Base-by-base conservation (phyloP, 148 eudicot species). In the Cornus controversa region DNA sequence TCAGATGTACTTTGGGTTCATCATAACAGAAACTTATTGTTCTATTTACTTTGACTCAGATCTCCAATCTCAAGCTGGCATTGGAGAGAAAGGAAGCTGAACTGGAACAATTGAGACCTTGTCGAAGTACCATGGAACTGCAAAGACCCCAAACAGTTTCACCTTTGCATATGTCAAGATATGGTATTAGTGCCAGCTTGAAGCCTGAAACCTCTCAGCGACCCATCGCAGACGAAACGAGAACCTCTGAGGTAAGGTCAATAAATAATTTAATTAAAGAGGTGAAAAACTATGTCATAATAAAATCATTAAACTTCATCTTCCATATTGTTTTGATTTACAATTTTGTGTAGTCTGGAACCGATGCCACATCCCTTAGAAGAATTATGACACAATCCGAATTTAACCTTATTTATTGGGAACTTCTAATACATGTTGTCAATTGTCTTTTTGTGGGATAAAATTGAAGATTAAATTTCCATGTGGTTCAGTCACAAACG, bases 61-160 rank as follows among this genome's bases (percentile, higher is more conserved):
- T 95, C 42, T 89, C 97, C 1, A 87, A 88, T 76, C 84, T 95
- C 75, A 95, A 91, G 86, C 79, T 71, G 31, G 67, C 86, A 42
- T 70, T 95, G 72, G 99, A 91, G 83, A 93, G 82, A 84, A 95
- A 91, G 83, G 99, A 95, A 83, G 87, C 89, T 66, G 97, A 95
- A 81, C 80, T 91, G 24, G 96, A 91, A 69, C 87, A 84, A 22
- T 76, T 91, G 66, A 93, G 85, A 86, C 83, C 78, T 78, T 79
- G 82, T 40, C 80, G 80, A 83, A 79, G 84, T 28, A 79, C 65
- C 28, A 27, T 68, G n/a, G 91, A 88, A 69, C 75, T 82, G 42
- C 91, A 82, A 78, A 88, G 88, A 57, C 70, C 77, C 62, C 86
- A 83, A 58, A 81, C 90, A 47, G 82, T 84, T 77, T 95, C 99